phyloP scores from a whole-genome alignment of 192 early-diverging fungal species.

The Rhizophagus clarus region DNA sequence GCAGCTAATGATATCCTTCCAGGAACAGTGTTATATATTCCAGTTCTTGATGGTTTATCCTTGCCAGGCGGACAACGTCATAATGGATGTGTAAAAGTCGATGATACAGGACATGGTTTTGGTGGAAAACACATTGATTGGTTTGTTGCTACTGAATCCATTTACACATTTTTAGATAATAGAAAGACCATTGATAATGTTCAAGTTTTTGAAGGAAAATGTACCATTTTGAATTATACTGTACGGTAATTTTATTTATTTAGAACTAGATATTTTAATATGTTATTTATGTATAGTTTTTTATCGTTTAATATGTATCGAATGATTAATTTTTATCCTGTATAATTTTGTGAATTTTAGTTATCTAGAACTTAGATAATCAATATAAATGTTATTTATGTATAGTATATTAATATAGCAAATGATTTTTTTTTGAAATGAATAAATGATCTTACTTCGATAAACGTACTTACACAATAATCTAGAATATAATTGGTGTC shows the following conservation, averaged over 20 bases:
- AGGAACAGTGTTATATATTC: slow-evolving; percentile 41
- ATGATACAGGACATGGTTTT: slow-evolving; percentile 43
- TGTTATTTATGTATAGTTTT: no score
- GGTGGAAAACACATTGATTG: slow-evolving; percentile 36
- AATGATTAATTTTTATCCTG: no score
- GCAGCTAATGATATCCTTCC: slow-evolving; percentile 43
- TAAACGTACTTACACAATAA: no score
- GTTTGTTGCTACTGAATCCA: slow-evolving; percentile 20
- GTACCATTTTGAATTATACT: neutral
- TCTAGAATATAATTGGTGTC: no score
- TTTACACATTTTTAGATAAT: neutral
- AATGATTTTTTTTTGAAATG: no score
- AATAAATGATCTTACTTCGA: no score
- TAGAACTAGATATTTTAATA: no score
- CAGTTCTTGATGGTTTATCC: slow-evolving; percentile 35
- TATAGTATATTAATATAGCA: no score
- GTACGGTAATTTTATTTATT: neutral
- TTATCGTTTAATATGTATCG: no score
- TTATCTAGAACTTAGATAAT: no score
- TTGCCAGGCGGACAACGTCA: slow-evolving; percentile 42
- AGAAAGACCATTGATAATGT: neutral
- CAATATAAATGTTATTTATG: no score
- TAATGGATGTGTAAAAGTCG: slow-evolving; percentile 48
- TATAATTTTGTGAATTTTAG: no score
- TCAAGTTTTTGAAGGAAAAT: neutral